phyloP scores from a whole-genome alignment of 352 stramenopile genomes.

The Pythium guiyangense region DNA sequence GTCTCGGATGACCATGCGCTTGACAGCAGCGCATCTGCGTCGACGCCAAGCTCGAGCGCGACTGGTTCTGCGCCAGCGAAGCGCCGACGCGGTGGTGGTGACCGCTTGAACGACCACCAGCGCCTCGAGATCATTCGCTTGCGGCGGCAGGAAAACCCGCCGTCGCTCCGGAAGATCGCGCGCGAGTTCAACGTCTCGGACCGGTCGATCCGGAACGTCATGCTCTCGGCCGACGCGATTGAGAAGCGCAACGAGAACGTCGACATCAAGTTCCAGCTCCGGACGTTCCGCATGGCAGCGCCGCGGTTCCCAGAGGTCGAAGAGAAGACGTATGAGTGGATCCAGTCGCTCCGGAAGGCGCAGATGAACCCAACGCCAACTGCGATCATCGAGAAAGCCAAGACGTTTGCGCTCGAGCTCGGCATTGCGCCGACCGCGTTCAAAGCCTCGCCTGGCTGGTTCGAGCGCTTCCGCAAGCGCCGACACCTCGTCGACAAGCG shows the following conservation, averaged over 20 bases:
- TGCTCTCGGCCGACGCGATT: conserved; percentile 8
- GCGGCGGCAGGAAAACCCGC: conserved; percentile 11
- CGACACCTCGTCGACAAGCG: conserved; percentile 8
- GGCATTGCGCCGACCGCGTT: conserved; percentile 11
- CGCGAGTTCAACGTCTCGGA: conserved; percentile 14
- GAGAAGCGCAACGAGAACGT: conserved; percentile 13
- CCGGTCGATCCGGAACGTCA: conserved; percentile 15
- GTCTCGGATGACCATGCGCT: neutral
- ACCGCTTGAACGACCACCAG: conserved; percentile 15
- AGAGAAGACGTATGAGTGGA: conserved; percentile 11
- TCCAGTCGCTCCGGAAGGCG: conserved; percentile 1
- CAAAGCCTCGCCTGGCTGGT: conserved; percentile 12
- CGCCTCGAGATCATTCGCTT: conserved; percentile 15
- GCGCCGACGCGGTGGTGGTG: conserved; percentile 12
- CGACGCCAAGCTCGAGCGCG: too few relatives aligned
- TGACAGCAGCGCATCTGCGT: too few relatives aligned
- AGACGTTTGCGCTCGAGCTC: conserved; percentile 6
- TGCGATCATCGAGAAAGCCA: conserved; percentile 11
- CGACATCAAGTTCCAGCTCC: conserved; percentile 8
- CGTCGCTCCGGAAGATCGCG: conserved; percentile 14
- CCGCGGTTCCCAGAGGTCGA: conserved; percentile 12
- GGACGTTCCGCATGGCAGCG: conserved; percentile 11
- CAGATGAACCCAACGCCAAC: conserved; percentile 10
- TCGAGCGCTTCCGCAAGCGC: conserved; percentile 15
- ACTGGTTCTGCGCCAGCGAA: too few relatives aligned